Base-by-base conservation (phyloP, 495 filamentous ascomycete species). In the Daldinia decipiens region DNA sequence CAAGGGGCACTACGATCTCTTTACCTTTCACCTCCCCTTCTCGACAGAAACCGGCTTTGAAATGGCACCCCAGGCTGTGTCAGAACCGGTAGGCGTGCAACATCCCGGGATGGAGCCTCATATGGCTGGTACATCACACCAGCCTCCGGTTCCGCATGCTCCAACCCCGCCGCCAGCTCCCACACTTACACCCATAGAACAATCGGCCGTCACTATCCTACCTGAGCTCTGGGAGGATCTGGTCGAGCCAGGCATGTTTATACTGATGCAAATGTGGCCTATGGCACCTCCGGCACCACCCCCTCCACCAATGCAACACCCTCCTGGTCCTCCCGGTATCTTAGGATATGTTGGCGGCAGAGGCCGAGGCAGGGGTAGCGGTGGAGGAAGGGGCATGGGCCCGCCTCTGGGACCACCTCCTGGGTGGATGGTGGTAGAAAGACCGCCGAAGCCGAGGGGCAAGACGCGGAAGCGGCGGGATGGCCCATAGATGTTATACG, bases 231-330 rank as follows among this genome's bases (percentile, higher is more conserved):
- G 84, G 84, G 84, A 85, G 29, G 82, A 82, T 24, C 78, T 85
- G 40, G 77, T 86, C 19, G 82, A 86, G 65, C 84, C 84, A 2
- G 83, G 82, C 50, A 94, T 92, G 92, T 83, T 84, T 31, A 89
- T 97, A 68, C 91, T 86, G 5, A 95, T 96, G 93, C 90, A 93
- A 68, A 93, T 96, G 91, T 96, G 93, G 93, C 92, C 94, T 77
- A 88, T 78, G 39, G 43, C 74, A 12, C 59, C 67, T 40, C 62
- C 65, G 43, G 47, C 54, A 9, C 39, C 40, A 27, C 21, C 52
- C 19, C 43, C 43, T 24, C 43, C 43, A 4, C 43, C 43, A 9
- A 47, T 47, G 43, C 43, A 47, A 11, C 43, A 47, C 3, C 43
- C 17, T 47, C 8, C n/a, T 47, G 17, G 21, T 3, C 43, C 7